These are phyloP conservation scores for Inosperma sp. DNA, from an alignment of 768 basidiomycete genomes.

Conservation along the genomic window DNA sequence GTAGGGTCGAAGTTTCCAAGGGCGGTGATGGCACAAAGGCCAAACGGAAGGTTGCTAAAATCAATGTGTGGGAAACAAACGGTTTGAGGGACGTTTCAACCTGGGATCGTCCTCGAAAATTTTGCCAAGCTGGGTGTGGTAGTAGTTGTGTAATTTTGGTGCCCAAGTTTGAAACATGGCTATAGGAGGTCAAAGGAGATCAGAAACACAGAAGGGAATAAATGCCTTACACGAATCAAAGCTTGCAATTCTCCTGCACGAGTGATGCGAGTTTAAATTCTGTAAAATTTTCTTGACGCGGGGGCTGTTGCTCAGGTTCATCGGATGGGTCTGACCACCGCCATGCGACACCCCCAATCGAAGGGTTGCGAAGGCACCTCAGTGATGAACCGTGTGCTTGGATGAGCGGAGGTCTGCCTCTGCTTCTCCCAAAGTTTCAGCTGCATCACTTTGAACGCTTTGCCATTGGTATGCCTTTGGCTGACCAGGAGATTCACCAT, in stretches of 20 bases:
- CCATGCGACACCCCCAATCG: neutral
- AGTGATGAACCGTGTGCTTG: neutral
- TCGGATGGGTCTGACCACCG: neutral
- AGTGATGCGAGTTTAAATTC: neutral
- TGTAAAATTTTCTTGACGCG: neutral
- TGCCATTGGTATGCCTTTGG: no score
- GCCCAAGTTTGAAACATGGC: neutral
- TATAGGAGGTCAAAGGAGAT: neutral
- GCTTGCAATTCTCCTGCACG: neutral
- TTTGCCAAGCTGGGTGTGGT: neutral
- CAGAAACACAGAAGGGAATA: neutral
- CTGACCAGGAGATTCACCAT: neutral
- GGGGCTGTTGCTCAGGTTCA: neutral
- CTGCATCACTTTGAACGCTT: neutral
- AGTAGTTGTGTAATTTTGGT: constrained; percentile 3
- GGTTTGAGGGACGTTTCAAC: neutral
- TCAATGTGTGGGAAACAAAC: no score
- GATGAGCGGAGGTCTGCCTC: neutral
- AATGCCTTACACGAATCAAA: neutral
- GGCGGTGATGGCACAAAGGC: no score
- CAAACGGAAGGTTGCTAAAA: constrained; percentile 2
- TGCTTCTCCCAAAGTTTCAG: neutral
- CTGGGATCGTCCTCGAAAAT: neutral
- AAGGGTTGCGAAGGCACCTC: neutral
- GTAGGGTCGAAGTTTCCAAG: constrained; percentile 1